phyloP scores from a whole-genome alignment of 352 stramenopile species.

The Plasmopara viticola region DNA sequence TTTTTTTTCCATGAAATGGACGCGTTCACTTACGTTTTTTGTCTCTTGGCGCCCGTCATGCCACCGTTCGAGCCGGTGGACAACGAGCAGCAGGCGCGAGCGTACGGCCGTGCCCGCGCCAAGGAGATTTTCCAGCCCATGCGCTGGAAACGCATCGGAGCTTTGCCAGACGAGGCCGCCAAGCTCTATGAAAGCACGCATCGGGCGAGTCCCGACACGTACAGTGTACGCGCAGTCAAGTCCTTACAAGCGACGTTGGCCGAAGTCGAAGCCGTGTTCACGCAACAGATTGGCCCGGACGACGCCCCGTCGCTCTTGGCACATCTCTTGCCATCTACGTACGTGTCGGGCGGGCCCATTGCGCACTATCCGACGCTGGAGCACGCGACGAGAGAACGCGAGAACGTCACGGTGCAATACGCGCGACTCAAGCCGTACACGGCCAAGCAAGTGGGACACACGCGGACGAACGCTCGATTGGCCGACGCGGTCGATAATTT shows the following conservation, averaged over 20 bases:
- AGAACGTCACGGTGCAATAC: conserved; percentile 54
- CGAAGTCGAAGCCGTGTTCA: conserved; percentile 53
- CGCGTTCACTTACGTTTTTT: too few relatives aligned
- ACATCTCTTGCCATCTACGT: conserved; percentile 36
- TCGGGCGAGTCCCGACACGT: conserved; percentile 9
- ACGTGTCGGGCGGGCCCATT: conserved; percentile 34
- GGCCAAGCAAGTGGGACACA: conserved; percentile 8
- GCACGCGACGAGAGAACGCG: conserved; percentile 55
- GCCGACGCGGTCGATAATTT: conserved; percentile 35
- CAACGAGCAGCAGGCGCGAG: conserved; percentile 48
- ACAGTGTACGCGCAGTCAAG: conserved; percentile 53
- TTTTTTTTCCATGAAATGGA: too few relatives aligned
- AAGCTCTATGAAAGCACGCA: conserved; percentile 52
- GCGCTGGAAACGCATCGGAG: conserved; percentile 59
- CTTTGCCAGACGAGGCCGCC: conserved; percentile 41
- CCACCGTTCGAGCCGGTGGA: conserved; percentile 25
- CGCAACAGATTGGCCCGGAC: conserved; percentile 21
- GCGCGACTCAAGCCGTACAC: conserved; percentile 36
- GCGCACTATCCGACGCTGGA: conserved; percentile 43
- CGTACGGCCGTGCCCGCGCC: conserved; percentile 42
- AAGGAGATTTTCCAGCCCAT: conserved; percentile 67
- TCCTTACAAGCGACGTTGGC: conserved; percentile 37
- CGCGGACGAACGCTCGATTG: conserved; percentile 4
- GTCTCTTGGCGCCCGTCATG: too few relatives aligned
- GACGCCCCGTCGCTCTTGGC: conserved; percentile 30